Evolutionary conservation across 805 yeast species (phyloP), one percentile per base, ranked within the genome.

Genomic region (Kodamaea laetipori): DNA sequence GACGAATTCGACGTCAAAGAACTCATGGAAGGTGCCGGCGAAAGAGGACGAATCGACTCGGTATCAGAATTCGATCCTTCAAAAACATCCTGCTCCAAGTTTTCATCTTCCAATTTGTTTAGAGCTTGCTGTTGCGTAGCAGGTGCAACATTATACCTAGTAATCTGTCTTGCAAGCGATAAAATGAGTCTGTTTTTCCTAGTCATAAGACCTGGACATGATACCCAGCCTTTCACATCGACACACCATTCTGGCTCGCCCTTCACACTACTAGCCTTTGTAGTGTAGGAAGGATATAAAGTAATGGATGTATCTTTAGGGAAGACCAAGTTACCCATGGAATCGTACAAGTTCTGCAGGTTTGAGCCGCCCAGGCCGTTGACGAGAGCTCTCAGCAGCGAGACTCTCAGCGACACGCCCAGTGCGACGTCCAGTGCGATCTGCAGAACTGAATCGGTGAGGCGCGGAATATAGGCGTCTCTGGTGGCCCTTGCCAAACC

Each of bases 211-310:
- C 95, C 95, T 0, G 90, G 88, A 32, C 86, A 72, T 8, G 79
- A 73, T 19, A 85, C 66, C 76, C 86, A 79, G 5, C 97, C 96
- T 34, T 86, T 73, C 2, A 90, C 78, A 26, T 80, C 80, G 30
- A 76, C 76, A 10, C 84, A 65, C 76, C 86, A 79, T 5, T 97
- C 96, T 34, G 86, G 73, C 2, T 90, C 78, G 28, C 80, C 79
- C 34, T 30, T 13, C 3, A 30, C 17, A 6, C 7, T n/a, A n/a
- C n/a, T 30, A 32, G 76, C 75, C 49, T 69, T 79, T 8, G 69
- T 52, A 2, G 75, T 63, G 49, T 69, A 69, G 1, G 69, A 58
- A 2, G 75, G 74, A 35, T 60, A 64, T 5, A 84, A 62, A 2
- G 79, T 61, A n/a, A 88, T 73, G 12, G 75, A 64, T 23, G 89